Conservation (phyloP, 305 asterid species). For the Fraxinus platypoda region DNA sequence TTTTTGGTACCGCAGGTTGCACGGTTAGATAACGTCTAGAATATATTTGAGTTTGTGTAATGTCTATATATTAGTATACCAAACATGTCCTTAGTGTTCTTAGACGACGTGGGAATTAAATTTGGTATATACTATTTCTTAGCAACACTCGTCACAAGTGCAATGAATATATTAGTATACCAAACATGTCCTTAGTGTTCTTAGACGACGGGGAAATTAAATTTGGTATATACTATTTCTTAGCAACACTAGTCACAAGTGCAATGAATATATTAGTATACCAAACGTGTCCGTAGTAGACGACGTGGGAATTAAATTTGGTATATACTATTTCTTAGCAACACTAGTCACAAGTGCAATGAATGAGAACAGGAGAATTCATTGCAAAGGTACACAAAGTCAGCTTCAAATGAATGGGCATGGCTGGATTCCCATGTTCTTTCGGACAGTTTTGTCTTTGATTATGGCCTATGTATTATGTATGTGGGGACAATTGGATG, state of each 20-base stretch:
- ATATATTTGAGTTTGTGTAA: not conserved
- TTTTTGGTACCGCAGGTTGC: not conserved
- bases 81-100: not conserved
- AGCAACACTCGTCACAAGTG: not conserved
- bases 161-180: not conserved
- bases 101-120: not conserved
- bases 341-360: not conserved
- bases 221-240: not conserved
- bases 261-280: not conserved
- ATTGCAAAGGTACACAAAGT: not conserved
- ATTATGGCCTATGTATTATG: not conserved
- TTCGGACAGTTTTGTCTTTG: slow-evolving; percentile 6
- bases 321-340: not conserved
- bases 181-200: not conserved
- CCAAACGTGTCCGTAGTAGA: not conserved
- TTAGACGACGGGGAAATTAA: not conserved
- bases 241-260: not conserved
- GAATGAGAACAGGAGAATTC: not conserved
- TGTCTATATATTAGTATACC: not conserved
- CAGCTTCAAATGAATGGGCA: not conserved
- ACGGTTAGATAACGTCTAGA: not conserved
- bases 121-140: not conserved
- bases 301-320: not conserved
- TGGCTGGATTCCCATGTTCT: not conserved
- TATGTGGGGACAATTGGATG: slow-evolving; percentile 36